Evolutionary conservation across 345 rosid species (phyloP).

Genomic region (Nasturtium officinale): DNA sequence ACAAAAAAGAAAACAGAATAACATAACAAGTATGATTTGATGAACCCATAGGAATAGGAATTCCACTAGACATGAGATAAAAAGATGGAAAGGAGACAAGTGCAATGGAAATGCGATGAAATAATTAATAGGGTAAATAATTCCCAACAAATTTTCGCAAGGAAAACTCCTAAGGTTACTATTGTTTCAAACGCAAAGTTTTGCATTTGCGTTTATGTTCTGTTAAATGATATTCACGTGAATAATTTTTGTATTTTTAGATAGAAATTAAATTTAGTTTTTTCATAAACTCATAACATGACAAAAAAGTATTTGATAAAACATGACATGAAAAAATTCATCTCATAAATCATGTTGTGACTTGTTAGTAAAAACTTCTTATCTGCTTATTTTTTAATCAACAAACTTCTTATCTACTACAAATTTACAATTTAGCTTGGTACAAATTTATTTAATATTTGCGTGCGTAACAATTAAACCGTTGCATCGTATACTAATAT

Average conservation of each 20-base stretch:
- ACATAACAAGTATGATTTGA: background rate
- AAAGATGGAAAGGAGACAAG: background rate
- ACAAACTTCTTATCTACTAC: background rate
- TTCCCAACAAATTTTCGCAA: background rate
- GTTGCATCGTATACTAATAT: background rate
- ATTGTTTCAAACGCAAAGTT: background rate
- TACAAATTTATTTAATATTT: background rate
- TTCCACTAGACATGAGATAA: background rate
- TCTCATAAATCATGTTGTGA: background rate
- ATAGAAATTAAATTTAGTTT: background rate
- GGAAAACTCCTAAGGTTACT: background rate
- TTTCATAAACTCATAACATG: background rate
- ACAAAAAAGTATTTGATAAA: too few relatives aligned
- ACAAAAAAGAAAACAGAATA: background rate
- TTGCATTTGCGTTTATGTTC: background rate
- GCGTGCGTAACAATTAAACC: conserved; percentile 21
- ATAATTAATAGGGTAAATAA: background rate
- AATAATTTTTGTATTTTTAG: background rate
- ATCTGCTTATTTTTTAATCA: too few relatives aligned
- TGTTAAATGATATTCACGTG: too few relatives aligned
- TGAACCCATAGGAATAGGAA: background rate
- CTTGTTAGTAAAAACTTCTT: background rate
- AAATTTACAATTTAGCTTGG: background rate
- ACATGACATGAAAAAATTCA: too few relatives aligned
- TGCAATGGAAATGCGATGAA: background rate